These are phyloP conservation scores for Ascochyta fabae DNA, from an alignment of 2,329 filamentous ascomycete genomes.

Conservation along the genomic window DNA sequence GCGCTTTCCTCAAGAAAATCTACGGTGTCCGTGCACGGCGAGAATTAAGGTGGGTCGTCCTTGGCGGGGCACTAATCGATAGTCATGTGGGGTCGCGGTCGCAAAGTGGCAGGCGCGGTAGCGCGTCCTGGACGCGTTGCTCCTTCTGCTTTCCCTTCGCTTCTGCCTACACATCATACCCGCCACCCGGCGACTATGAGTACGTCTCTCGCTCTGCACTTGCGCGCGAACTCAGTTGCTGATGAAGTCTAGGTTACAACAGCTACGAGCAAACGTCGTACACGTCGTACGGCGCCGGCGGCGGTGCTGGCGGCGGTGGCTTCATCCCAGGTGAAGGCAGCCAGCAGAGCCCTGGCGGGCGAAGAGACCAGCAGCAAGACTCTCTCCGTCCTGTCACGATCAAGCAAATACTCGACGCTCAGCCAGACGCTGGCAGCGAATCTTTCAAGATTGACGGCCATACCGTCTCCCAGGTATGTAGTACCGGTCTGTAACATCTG, in stretches of 20 bases:
- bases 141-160: slow-evolving; percentile 13
- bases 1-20: neutral
- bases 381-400: slow-evolving; percentile 92
- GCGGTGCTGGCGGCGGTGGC: slow-evolving; percentile 63
- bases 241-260: slow-evolving; percentile 38
- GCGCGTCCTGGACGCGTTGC: slow-evolving; percentile 38
- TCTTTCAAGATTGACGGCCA: slow-evolving; percentile 79
- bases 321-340: slow-evolving; percentile 63
- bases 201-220: slow-evolving; percentile 6
- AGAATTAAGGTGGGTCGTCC: slow-evolving; percentile 35
- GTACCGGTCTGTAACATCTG: neutral
- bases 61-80: slow-evolving; percentile 26
- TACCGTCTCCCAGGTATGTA: slow-evolving; percentile 65
- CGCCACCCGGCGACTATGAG: slow-evolving; percentile 21
- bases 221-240: slow-evolving; percentile 28
- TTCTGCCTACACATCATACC: slow-evolving; percentile 14
- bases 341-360: slow-evolving; percentile 51
- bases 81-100: slow-evolving; percentile 32
- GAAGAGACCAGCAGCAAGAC: slow-evolving; percentile 72
- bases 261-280: slow-evolving; percentile 55
- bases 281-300: slow-evolving; percentile 63
- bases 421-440: slow-evolving; percentile 66
- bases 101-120: slow-evolving; percentile 19
- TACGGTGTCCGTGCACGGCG: slow-evolving; percentile 5
- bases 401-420: slow-evolving; percentile 87